Conservation (phyloP, 306 rosid species). For the Luffa acutangula region DNA sequence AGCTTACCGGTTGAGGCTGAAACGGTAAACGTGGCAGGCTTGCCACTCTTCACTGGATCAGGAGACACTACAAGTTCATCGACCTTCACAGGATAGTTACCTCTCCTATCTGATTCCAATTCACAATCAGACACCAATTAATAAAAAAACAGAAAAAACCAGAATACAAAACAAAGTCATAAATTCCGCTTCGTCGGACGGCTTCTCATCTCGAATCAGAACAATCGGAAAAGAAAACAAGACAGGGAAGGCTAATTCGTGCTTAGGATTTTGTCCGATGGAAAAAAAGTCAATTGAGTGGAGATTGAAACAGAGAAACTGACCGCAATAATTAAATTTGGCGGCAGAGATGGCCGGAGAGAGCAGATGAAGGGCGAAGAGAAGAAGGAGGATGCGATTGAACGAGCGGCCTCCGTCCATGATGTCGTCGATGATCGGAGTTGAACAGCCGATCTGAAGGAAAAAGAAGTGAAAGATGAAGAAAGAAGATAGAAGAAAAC, state of each 20-base stretch:
- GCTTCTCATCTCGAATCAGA: neutral
- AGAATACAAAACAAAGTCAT: neutral
- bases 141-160: neutral
- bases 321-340: conserved; percentile 54
- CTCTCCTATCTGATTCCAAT: conserved; percentile 37
- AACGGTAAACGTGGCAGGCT: conserved; percentile 61
- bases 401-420: neutral
- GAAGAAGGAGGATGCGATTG: conserved; percentile 23
- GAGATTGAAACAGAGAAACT: conserved; percentile 5
- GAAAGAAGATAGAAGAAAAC: neutral
- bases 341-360: conserved; percentile 29
- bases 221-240: neutral
- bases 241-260: neutral
- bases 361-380: conserved; percentile 25
- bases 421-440: neutral
- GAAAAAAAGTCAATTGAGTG: neutral
- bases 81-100: conserved; percentile 59
- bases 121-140: neutral
- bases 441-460: neutral
- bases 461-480: neutral
- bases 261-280: neutral
- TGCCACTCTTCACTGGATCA: conserved; percentile 54
- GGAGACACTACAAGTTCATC: conserved; percentile 46
- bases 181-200: neutral
- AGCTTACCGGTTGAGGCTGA: conserved; percentile 59